phyloP scores from a whole-genome alignment of 2,329 filamentous ascomycete species.

The Cladosporium sp. region DNA sequence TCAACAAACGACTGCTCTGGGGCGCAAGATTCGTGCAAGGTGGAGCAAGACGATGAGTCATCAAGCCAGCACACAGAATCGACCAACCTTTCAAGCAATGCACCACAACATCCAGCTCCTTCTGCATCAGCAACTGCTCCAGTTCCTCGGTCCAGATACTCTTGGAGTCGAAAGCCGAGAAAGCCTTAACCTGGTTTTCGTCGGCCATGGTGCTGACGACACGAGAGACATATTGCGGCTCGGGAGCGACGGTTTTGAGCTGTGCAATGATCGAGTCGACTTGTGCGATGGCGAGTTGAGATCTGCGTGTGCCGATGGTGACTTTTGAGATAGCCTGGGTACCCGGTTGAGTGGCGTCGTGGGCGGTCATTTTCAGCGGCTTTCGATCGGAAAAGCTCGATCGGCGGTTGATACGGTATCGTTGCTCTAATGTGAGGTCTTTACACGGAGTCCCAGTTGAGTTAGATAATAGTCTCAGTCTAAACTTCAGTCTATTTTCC shows the following conservation, averaged over 20 bases:
- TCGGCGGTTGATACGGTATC: too few relatives aligned
- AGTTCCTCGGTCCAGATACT: conserved; percentile 90
- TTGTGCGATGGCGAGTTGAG: conserved; percentile 75
- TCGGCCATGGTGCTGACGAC: conserved; percentile 78
- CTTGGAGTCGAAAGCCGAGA: conserved; percentile 82
- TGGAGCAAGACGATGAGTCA: neutral
- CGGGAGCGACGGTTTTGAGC: conserved; percentile 62
- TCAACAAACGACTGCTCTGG: too few relatives aligned
- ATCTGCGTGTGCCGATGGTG: conserved; percentile 75
- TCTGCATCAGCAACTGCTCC: conserved; percentile 65
- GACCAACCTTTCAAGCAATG: conserved; percentile 75
- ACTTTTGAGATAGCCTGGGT: neutral
- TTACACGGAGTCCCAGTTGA: too few relatives aligned
- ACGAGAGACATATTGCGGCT: conserved; percentile 65
- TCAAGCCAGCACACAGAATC: neutral
- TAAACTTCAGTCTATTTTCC: too few relatives aligned
- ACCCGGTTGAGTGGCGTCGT: neutral
- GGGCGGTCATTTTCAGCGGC: neutral
- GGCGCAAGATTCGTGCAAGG: too few relatives aligned
- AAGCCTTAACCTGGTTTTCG: conserved; percentile 77
- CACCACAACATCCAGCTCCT: conserved; percentile 72
- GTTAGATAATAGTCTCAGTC: too few relatives aligned
- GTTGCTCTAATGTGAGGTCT: too few relatives aligned
- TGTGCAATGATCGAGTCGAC: conserved; percentile 65
- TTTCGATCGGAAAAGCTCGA: too few relatives aligned